Evolutionary conservation across 345 rosid species (phyloP), one percentile per base, ranked within the genome.

Genomic region (Brassica rapa): DNA sequence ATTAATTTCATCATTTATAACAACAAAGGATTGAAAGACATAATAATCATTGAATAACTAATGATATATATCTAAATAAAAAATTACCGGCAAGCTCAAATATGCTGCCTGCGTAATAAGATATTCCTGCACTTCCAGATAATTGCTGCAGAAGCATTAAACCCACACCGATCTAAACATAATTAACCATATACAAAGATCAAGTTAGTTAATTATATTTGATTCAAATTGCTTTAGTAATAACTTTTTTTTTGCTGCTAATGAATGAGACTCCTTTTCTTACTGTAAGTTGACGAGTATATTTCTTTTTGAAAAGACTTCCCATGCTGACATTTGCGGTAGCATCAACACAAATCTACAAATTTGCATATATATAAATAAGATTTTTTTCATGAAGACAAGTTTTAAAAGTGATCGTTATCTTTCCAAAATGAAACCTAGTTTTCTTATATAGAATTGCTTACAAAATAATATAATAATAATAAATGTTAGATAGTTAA

Each of bases 61-160:
- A 59, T 10, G 32, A 11, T 59, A 59, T 9, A n/a, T 24, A 59
- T 23, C 11, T 7, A 19, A 21, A 56, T 30, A 14, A 4, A 19
- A 59, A 23, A 11, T 35, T 83, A 89, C 97, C 89, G 3, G 91
- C 90, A 39, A 78, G 49, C 32, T 84, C 85, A 71, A 87, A 88
- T 41, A 91, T 82, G 62, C 75, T 67, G 35, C 80, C 71, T 4
- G 87, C 80, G 78, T 88, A 92, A 75, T 73, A 86, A 49, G 55
- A 16, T 61, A 88, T 1, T 1, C 84, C 90, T 55, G 70, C 77
- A 57, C 19, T 68, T 32, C 97, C 97, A 69, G 84, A 85, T 5
- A 89, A 77, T 72, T 88, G 90, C 61, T 90, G 93, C 14, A 89
- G 77, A 19, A 88, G 68, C 93, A 91, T 84, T 60, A 89, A 74